phyloP scores from a whole-genome alignment of 257 asterid genomes.

The Jacaranda mimosifolia region DNA sequence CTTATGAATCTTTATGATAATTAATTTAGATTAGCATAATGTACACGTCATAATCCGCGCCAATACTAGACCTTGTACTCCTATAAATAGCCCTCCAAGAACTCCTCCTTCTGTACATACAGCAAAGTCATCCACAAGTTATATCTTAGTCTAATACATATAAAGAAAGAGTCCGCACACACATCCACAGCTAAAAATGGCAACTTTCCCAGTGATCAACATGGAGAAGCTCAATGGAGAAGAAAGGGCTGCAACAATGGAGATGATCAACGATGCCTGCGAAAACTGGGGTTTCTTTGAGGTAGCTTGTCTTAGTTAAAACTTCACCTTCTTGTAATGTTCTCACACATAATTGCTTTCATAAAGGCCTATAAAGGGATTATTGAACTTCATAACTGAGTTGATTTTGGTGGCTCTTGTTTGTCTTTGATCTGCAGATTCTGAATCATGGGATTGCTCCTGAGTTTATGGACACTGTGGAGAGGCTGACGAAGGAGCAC shows the following conservation, averaged over 20 bases:
- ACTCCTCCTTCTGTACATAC: not conserved
- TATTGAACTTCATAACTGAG: not conserved
- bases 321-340: too few relatives aligned
- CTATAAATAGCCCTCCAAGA: conserved; percentile 45
- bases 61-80: conserved; percentile 15
- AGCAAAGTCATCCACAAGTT: conserved; percentile 10
- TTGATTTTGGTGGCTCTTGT: not conserved
- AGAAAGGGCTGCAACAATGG: conserved; percentile 55
- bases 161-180: not conserved
- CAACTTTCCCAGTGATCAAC: conserved; percentile 58
- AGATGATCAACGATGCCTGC: conserved; percentile 56
- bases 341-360: too few relatives aligned
- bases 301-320: conserved; percentile 31
- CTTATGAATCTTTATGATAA: not conserved
- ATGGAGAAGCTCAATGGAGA: conserved; percentile 61
- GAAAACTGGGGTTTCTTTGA: conserved; percentile 74
- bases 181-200: conserved; percentile 40
- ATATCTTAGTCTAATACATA: not conserved
- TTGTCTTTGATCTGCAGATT: conserved; percentile 36
- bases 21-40: not conserved
- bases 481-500: conserved; percentile 64
- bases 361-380: too few relatives aligned
- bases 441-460: conserved; percentile 61
- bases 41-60: conserved; percentile 22
- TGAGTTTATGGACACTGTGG: conserved; percentile 64